phyloP scores from a whole-genome alignment of 169 alveolate species.

The Fabrea salina region DNA sequence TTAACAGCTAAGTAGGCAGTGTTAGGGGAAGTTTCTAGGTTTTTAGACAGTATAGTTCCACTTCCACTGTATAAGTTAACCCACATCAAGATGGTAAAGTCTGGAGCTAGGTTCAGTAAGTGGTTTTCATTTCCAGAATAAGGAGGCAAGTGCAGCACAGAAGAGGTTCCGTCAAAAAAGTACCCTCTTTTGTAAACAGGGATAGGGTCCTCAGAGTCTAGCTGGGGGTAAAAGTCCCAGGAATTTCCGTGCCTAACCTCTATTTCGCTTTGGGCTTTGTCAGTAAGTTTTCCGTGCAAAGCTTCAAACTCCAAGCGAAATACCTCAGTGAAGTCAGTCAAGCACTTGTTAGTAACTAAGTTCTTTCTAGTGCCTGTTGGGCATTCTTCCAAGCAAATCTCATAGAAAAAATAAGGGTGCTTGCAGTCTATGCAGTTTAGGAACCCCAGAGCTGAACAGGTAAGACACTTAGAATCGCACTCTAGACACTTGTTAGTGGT shows the following conservation, averaged over 20 bases:
- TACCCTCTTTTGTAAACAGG: slow-evolving; percentile 16
- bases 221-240: not conserved
- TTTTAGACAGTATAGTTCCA: too few relatives aligned
- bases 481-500: not conserved
- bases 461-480: not conserved
- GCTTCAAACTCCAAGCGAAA: not conserved
- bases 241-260: not conserved
- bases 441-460: not conserved
- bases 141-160: not conserved
- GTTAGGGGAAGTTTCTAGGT: too few relatives aligned
- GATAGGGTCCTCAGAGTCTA: slow-evolving; percentile 21
- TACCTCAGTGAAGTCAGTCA: not conserved
- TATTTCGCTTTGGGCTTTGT: not conserved
- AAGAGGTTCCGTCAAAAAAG: not conserved
- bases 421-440: not conserved
- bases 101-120: not conserved
- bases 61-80: too few relatives aligned
- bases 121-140: not conserved
- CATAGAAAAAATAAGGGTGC: not conserved
- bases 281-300: not conserved
- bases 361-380: not conserved
- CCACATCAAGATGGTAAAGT: slow-evolving; percentile 3
- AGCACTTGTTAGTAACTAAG: not conserved
- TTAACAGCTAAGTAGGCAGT: too few relatives aligned
- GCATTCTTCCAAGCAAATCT: not conserved